Conservation (phyloP, 805 yeast species). For the Candida glaebosa region DNA sequence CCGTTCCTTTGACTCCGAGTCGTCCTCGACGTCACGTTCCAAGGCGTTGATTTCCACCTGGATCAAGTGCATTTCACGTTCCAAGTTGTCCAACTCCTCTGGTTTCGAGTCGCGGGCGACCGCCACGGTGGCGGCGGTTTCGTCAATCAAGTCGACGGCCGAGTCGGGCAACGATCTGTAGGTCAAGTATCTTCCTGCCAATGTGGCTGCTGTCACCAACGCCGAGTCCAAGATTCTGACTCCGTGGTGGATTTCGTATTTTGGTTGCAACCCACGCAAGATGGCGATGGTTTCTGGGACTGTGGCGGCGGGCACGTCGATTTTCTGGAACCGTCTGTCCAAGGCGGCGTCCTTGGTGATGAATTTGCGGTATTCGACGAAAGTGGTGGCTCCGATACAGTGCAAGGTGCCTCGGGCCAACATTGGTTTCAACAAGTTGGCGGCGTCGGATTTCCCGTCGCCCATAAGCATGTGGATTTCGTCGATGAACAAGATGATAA, state of each 20-base stretch:
- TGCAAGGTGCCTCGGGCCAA: conserved; percentile 94
- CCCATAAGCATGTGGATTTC: conserved; percentile 99
- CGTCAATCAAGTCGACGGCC: conserved; percentile 94
- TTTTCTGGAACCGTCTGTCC: conserved; percentile 96
- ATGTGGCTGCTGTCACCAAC: conserved; percentile 87
- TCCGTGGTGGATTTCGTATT: conserved; percentile 96
- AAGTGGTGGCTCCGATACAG: conserved; percentile 98
- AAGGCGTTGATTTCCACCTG: conserved; percentile 96
- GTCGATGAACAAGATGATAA: conserved; percentile 90
- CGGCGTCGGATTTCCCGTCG: conserved; percentile 96
- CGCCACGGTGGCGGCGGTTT: conserved; percentile 94
- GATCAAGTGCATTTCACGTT: conserved; percentile 84
- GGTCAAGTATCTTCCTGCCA: conserved; percentile 91
- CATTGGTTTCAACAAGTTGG: conserved; percentile 94
- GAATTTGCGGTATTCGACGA: conserved; percentile 87
- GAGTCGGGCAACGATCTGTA: conserved; percentile 96
- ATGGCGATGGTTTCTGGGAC: conserved; percentile 92
- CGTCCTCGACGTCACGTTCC: conserved; percentile 91
- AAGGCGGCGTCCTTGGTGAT: conserved; percentile 98
- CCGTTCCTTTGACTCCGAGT: conserved; percentile 79
- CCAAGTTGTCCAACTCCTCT: conserved; percentile 90
- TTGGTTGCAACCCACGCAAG: conserved; percentile 91
- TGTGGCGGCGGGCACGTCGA: conserved; percentile 93
- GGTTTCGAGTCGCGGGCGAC: conserved; percentile 98
- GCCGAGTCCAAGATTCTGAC: conserved; percentile 95